Evolutionary conservation across 192 early-diverging fungal genomes (phyloP), one percentile per base, ranked within the genome.

Genomic region (Cetraspora pellucida): DNA sequence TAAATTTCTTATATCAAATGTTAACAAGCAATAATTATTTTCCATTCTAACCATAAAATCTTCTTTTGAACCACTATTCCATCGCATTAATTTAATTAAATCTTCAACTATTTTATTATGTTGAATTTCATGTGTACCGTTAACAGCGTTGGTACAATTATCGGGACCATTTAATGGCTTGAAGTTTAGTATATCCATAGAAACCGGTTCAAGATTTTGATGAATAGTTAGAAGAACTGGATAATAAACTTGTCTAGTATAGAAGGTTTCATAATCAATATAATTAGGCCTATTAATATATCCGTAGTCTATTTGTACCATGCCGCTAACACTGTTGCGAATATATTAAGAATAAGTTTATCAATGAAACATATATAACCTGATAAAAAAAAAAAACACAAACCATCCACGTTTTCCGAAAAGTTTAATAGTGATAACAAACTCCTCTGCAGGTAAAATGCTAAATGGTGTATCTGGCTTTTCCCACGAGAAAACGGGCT

Each of bases 381-480:
- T 44, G 1, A 16, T 66, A 44, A 43, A 14, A 79, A 50, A 1
- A 44, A 69, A 9, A 54, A 30, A n/a, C 47, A 49, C 37, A 49
- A 84, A 91, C 90, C 91, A 91, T 72, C 83, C 82, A 31, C 82
- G 81, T 74, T 95, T 95, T 23, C 93, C 93, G 84, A 87, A 92
- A 5, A 92, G 85, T 46, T 89, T 90, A 17, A 94, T 85, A 47
- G 78, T 84, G 37, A 95, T 75, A 16, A 81, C 82, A 2, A 52
- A 68, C 21, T 85, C 88, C 28, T 91, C 89, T 27, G 85, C 86
- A 3, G 82, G 78, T 37, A 93, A 77, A 21, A 78, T 73, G 17
- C 87, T 77, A 17, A 91, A 78, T 30, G 81, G 81, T 16, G 77
- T 75, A 30, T 81, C 81, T 23, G 72, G 28, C 11, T 78, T 78